Evolutionary conservation across 140 eudicot species (phyloP), one percentile per base, ranked within the genome.

Genomic region (Cichorium intybus): DNA sequence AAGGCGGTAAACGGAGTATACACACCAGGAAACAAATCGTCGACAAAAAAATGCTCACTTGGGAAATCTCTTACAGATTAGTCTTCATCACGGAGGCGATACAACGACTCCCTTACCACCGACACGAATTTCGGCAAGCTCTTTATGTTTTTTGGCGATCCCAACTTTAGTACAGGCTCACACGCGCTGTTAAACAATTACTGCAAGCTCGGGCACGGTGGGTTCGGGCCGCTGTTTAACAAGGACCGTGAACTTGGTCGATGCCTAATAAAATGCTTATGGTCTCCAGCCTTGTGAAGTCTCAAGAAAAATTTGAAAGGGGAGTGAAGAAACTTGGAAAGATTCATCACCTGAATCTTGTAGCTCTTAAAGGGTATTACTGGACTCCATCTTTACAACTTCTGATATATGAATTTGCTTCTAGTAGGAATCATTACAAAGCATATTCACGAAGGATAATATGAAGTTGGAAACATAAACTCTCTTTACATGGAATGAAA

Each of bases 161-260:
- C 85, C 3, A 94, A 87, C 20, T 90, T 90, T 77, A 87, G 90
- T 37, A 84, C 87, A 1, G 97, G 94, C 10, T 81, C 95, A 18
- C 95, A 87, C 15, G 90, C 90, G 31, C 78, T 87, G 8, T 83
- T 91, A 56, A 82, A 82, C 87, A 87, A 87, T 74, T 95, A 91
- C 51, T 91, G 96, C 24, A 95, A 91, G 79, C 90, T 91, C 4
- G 96, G 96, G 1, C 97, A 96, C 18, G 97, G 97, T 17, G 97
- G 97, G 39, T 91, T 91, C 41, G 97, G 97, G 5, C n/a, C n/a
- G 88, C 97, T 0, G 97, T 91, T 9, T 87, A 91, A 72, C 80
- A n/a, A n/a, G 88, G 21, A 82, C 97, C 0, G 82, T 87, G 97
- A 96, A 7, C 85, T n/a, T n/a, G 81, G 6, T 69, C 96, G 0